A percentile compares a stretch with the other conserved stretches of the same genome.
These are phyloP conservation scores for Beauveria caledonica DNA, from an alignment of 2,329 filamentous ascomycete genomes.

Conservation along the genomic window DNA sequence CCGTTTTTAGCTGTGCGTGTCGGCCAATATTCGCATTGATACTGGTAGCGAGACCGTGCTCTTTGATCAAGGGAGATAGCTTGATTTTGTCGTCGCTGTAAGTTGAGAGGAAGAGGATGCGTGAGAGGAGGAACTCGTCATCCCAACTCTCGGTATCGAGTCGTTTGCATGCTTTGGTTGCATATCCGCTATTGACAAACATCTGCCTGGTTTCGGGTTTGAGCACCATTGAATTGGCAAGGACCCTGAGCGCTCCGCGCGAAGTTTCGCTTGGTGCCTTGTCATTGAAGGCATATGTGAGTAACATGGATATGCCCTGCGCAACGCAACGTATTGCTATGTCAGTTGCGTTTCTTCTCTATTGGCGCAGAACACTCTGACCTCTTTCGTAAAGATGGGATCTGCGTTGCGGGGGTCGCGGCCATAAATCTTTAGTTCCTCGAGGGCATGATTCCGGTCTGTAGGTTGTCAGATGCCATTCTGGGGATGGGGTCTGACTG, in stretches of 20 bases:
- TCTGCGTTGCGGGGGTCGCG: conserved; percentile 64
- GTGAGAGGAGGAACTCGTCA: conserved; percentile 68
- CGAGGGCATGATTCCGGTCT: conserved; percentile 57
- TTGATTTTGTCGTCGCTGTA: conserved; percentile 41
- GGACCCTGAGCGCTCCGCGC: conserved; percentile 68
- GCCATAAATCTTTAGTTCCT: conserved; percentile 59
- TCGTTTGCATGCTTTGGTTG: conserved; percentile 56
- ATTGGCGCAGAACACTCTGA: conserved; percentile 27
- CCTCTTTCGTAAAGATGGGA: conserved; percentile 76
- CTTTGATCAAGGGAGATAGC: conserved; percentile 39
- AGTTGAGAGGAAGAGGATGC: conserved; percentile 36
- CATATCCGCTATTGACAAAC: conserved; percentile 39
- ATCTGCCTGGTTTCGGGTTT: conserved; percentile 35
- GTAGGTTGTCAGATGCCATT: conserved; percentile 14
- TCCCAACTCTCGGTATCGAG: conserved; percentile 69
- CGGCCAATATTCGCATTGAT: conserved; percentile 62
- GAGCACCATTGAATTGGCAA: conserved; percentile 67
- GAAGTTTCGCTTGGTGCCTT: conserved; percentile 46
- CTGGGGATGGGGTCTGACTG: not conserved
- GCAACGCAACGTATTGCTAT: conserved; percentile 4
- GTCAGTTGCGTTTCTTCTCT: not conserved
- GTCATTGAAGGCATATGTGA: conserved; percentile 61
- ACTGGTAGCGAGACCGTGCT: conserved; percentile 38
- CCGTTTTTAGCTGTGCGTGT: conserved; percentile 47
- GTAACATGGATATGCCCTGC: conserved; percentile 67